Evolutionary conservation across 352 stramenopile genomes (phyloP).

Genomic region (Phytopythium ostracodes): DNA sequence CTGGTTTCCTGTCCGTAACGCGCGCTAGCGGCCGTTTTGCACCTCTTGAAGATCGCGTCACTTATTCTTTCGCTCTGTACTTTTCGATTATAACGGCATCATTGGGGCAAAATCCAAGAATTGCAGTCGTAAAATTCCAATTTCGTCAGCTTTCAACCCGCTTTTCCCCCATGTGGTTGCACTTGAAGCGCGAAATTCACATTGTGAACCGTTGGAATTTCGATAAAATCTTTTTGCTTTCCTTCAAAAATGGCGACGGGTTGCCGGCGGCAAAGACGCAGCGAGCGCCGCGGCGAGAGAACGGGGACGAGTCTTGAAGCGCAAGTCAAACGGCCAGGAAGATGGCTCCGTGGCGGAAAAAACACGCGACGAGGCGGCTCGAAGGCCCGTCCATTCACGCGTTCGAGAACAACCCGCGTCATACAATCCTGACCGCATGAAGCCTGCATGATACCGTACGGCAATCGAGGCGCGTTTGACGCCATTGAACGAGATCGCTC

Average conservation of each 20-base stretch:
- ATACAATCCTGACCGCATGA: too few species aligned
- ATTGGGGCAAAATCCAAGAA: neutral
- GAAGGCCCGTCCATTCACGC: neutral
- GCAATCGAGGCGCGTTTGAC: neutral
- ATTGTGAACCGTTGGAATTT: neutral
- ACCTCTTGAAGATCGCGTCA: conserved; percentile 5
- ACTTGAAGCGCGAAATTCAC: neutral
- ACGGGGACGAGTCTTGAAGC: neutral
- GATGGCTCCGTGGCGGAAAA: neutral
- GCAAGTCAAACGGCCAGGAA: neutral
- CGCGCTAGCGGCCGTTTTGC: neutral
- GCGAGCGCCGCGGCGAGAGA: neutral
- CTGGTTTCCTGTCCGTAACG: neutral
- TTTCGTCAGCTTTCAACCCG: neutral
- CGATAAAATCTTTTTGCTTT: neutral
- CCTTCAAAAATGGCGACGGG: neutral
- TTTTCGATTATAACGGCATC: neutral
- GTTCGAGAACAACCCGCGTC: neutral
- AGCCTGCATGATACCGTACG: too few species aligned
- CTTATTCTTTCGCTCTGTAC: neutral
- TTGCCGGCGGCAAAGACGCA: conserved; percentile 1
- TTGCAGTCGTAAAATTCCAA: neutral
- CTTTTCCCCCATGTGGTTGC: neutral
- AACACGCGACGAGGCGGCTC: conserved; percentile 2
- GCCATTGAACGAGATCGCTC: neutral